Percentiles rank a stretch among this genome's conserved stretches.
phyloP scores from a whole-genome alignment of 257 asterid genomes.

The Solanum megistacrolobum region DNA sequence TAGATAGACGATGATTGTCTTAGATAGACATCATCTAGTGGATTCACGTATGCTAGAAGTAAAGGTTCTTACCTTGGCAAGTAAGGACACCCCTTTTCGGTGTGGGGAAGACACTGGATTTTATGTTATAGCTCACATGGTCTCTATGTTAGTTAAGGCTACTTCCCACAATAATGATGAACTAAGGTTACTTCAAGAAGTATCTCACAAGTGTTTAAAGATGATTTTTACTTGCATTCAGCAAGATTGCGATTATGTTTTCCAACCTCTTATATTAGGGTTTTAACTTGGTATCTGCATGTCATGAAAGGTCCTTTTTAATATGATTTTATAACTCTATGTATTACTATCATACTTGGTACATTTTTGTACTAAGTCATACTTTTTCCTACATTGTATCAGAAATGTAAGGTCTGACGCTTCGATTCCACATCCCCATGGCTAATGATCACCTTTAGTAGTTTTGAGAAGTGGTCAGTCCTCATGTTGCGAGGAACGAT shows the following conservation, averaged over 20 bases:
- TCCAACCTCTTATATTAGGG: neutral
- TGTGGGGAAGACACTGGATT: fast-evolving
- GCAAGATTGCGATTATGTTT: too few species aligned
- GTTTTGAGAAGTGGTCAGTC: neutral
- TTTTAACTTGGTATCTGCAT: neutral
- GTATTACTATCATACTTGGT: neutral
- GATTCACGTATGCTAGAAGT: neutral
- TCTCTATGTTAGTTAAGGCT: neutral
- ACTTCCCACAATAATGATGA: neutral
- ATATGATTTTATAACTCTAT: too few species aligned
- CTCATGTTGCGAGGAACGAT: neutral
- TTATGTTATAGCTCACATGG: neutral
- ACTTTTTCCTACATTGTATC: neutral
- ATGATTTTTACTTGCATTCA: neutral
- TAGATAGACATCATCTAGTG: neutral
- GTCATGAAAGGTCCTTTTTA: neutral
- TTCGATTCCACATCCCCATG: fast-evolving
- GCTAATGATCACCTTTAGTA: neutral
- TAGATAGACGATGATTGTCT: neutral
- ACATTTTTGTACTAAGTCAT: neutral
- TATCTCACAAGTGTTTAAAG: neutral
- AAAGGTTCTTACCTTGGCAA: neutral
- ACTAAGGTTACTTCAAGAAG: neutral
- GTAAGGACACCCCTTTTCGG: neutral
- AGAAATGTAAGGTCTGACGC: neutral